Evolutionary conservation across 2,329 filamentous ascomycete species (phyloP), one percentile per base, ranked within the genome.

Genomic region (Gnomoniopsis sp.): DNA sequence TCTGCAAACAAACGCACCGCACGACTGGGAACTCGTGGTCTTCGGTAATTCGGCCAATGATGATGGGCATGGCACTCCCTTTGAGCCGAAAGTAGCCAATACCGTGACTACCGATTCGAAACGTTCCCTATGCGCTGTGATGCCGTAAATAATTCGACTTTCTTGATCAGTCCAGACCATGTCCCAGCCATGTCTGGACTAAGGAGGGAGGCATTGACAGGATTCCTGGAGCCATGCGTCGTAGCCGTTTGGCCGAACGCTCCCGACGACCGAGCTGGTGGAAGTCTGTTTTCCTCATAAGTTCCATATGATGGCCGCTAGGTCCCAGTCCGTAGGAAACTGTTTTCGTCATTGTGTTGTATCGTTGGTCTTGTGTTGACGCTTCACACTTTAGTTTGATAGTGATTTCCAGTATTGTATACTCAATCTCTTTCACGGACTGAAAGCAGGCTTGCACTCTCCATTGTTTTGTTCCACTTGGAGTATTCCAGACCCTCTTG

Each of bases 21-120:
- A 54, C 52, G 52, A 41, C 52, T 47, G 19, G 52, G 22, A 26
- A 41, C 11, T 2, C 23, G 15, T 23, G 63, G 60, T 30, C 26
- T 69, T 73, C 77, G 77, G 77, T 68, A 76, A 73, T 72, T 77
- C 73, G 77, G 73, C 74, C 76, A 77, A 77, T 76, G 70, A 72
- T 70, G 72, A 73, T 69, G 57, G 58, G 50, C 63, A 54, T 48
- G 58, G 65, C 65, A 59, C 58, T 66, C 68, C 72, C 73, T 66
- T 75, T 74, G 68, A 73, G 68, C 73, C 73, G 73, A 74, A 64
- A 62, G 64, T 55, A 41, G 58, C 59, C 57, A 61, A 17, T 58
- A 58, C 53, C 55, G 58, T 61, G 21, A 21, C 21, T 41, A 23
- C 44, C 53, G 19, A 12, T 12, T 59, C 44, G 57, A 36, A 63